A percentile compares a stretch with the other conserved stretches of the same genome.
phyloP scores from a whole-genome alignment of 1,284 basidiomycete species.

The Schizophyllum amplum region DNA sequence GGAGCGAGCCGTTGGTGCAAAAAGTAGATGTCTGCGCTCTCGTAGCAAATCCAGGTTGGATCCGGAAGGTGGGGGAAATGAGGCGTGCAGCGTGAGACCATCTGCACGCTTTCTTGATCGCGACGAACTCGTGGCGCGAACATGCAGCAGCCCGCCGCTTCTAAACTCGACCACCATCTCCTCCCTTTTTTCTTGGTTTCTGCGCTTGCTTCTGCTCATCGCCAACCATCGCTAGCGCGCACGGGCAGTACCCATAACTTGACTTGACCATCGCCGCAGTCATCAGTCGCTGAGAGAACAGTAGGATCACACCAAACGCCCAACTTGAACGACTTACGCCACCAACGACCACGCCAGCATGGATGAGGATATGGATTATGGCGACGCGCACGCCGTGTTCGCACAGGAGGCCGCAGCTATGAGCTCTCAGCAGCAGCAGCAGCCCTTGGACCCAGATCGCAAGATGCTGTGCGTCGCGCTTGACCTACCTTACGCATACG shows the following conservation, averaged over 20 bases:
- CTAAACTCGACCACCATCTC: neutral
- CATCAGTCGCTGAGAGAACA: neutral
- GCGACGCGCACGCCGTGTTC: conserved; percentile 20
- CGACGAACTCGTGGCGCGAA: neutral
- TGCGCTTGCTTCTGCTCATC: neutral
- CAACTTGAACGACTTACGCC: neutral
- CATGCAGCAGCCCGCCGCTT: neutral
- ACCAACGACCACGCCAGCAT: conserved; percentile 29
- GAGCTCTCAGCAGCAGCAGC: conserved; percentile 28
- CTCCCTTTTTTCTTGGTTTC: neutral
- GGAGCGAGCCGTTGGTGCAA: too few relatives aligned
- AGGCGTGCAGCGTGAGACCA: neutral
- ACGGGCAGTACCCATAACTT: neutral
- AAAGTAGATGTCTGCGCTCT: too few relatives aligned
- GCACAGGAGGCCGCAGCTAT: conserved; percentile 22
- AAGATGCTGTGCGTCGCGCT: conserved; percentile 63
- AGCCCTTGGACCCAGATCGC: conserved; percentile 31
- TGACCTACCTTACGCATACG: conserved; percentile 13
- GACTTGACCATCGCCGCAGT: neutral
- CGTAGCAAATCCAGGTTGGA: too few relatives aligned
- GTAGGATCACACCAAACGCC: neutral
- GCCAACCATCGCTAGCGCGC: neutral
- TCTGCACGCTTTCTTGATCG: neutral
- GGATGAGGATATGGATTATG: conserved; percentile 74
- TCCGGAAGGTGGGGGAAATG: too few relatives aligned